Percentiles rank a stretch among this genome's conserved stretches.
Evolutionary conservation across 805 yeast species (phyloP).

Genomic region (Pichia sporocuriosa): DNA sequence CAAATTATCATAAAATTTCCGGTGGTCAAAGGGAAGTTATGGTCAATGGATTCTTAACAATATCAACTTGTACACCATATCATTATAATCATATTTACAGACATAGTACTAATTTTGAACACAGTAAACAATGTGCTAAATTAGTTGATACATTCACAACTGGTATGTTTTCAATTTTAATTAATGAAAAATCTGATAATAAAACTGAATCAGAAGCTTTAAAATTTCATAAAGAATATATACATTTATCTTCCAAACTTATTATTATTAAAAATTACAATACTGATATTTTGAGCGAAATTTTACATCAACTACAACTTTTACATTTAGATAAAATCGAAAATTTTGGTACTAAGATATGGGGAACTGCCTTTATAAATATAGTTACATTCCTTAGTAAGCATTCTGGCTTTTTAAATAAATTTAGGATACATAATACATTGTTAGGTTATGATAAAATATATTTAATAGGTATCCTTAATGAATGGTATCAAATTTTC

Average conservation of each 20-base stretch:
- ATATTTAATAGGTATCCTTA: constrained; percentile 1
- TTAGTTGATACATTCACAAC: constrained; percentile 4
- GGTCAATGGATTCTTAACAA: not conserved
- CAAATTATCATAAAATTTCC: not conserved
- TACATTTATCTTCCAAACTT: not conserved
- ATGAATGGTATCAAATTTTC: constrained; percentile 8
- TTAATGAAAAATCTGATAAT: constrained; percentile 1
- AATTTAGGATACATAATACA: not conserved
- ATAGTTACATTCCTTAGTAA: not conserved
- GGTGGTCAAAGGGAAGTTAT: constrained; percentile 1
- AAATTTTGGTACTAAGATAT: not conserved
- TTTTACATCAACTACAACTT: not conserved
- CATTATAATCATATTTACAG: constrained; percentile 3
- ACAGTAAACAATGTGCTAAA: constrained; percentile 2
- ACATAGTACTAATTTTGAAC: not conserved
- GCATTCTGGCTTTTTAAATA: constrained; percentile 1
- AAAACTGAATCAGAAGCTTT: not conserved
- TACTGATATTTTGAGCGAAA: not conserved
- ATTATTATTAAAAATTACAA: constrained; percentile 1
- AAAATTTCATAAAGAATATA: not conserved
- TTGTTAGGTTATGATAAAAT: constrained; percentile 5
- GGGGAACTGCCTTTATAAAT: not conserved
- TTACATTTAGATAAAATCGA: not conserved
- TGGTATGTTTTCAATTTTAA: constrained; percentile 4
- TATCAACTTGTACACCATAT: constrained; percentile 1